Base-by-base conservation (phyloP, 139 green algal genomes). In the Haematococcus sp. region DNA sequence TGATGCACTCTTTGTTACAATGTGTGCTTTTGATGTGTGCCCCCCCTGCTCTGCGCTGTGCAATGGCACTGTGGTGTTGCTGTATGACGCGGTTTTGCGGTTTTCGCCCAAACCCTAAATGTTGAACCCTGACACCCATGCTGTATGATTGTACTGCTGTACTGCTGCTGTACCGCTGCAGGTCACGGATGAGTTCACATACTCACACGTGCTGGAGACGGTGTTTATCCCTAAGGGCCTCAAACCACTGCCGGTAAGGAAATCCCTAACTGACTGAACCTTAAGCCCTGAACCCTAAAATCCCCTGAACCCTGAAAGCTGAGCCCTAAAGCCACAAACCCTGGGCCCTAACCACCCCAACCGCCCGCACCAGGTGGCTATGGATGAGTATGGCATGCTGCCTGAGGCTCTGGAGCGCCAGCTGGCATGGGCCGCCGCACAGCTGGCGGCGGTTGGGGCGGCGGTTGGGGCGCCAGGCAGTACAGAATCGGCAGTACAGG, bases 161-260 rank as follows among this genome's bases (percentile, higher is more conserved):
- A n/a, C n/a, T n/a, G n/a, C n/a, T n/a, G n/a, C 40, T 49, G 40
- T 80, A 31, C 34, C n/a, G n/a, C n/a, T 92, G 40, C 74, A 90
- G 23, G 27, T 83, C 22, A 34, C 28, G 33, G 90, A 95, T 74
- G 80, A 93, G 76, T 93, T 85, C 76, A 92, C 83, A 11, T 95
- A 93, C 74, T 83, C 81, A 0, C 81, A 90, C 55, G 74, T 83
- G 7, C 35, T 86, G 23, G 90, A 94, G 73, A 81, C 76, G 25
- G 70, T 90, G 17, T 78, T 91, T 51, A 70, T 86, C 52, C 87
- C 84, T 4, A 81, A 84, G 55, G 87, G 81, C 15, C 40, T 79
- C 30, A 56, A 64, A 23, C 59, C 76, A 28, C 60, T 83, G 66
- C 77, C 77, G 4, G 77, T 83, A 40, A n/a, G 52, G n/a, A 35